These are phyloP conservation scores for Calonectria multiphialidica DNA, from an alignment of 2,329 filamentous ascomycete genomes.

Conservation along the genomic window DNA sequence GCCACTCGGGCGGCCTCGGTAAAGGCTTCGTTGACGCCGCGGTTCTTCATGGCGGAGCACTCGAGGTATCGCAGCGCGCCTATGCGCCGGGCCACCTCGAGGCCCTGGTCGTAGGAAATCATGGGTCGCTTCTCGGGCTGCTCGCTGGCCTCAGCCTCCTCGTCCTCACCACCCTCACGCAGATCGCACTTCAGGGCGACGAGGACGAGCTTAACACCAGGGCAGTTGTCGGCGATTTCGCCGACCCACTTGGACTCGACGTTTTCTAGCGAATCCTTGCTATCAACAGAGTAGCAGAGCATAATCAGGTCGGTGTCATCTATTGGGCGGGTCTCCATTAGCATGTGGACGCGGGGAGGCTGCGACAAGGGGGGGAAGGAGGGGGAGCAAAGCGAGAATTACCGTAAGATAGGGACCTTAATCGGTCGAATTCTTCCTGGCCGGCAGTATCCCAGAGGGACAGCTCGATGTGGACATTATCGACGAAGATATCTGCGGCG, in stretches of 20 bases:
- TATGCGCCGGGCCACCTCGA: constrained; percentile 92
- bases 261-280: constrained; percentile 96
- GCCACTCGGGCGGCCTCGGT: constrained; percentile 97
- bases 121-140: constrained; percentile 74
- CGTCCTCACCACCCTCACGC: constrained; percentile 80
- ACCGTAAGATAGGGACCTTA: constrained; percentile 96
- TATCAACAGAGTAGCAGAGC: constrained; percentile 98
- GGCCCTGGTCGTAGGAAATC: constrained; percentile 91
- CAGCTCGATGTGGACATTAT: constrained; percentile 95
- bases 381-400: constrained; percentile 25
- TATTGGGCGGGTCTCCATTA: constrained; percentile 37
- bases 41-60: constrained; percentile 98
- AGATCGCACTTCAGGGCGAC: constrained; percentile 98
- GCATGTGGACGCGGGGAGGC: background rate
- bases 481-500: constrained; percentile 92
- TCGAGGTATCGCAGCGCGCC: constrained; percentile 95
- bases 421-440: constrained; percentile 97
- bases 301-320: constrained; percentile 97
- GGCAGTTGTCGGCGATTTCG: constrained; percentile 98
- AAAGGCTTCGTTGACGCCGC: constrained; percentile 98
- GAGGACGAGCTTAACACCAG: constrained; percentile 92
- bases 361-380: background rate
- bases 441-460: constrained; percentile 99
- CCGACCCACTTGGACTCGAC: constrained; percentile 98
- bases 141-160: constrained; percentile 66